Percentiles rank a stretch among this genome's conserved stretches.
These are phyloP conservation scores for Saccharum spontaneum DNA, from an alignment of 176 grass and related monocot species.

Conservation along the genomic window DNA sequence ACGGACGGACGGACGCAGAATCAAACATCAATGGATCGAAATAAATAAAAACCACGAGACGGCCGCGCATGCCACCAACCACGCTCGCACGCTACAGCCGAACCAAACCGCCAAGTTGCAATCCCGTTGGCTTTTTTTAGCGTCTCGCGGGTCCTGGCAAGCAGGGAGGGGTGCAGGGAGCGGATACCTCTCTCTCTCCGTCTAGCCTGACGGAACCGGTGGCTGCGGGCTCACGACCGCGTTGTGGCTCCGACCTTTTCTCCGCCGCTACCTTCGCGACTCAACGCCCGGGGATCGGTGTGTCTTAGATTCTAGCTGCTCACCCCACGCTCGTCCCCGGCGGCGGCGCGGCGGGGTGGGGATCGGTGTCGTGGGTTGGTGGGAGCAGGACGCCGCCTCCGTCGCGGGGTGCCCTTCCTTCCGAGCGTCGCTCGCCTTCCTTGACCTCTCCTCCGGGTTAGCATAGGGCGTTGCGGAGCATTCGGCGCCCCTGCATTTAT, in stretches of 20 bases:
- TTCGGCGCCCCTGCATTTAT: slow-evolving; percentile 45
- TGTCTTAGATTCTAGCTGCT: slow-evolving; percentile 2
- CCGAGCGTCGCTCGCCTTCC: slow-evolving; percentile 29
- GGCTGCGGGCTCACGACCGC: background rate
- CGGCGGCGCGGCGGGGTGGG: background rate
- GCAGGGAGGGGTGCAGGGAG: background rate
- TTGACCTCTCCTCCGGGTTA: slow-evolving; percentile 29
- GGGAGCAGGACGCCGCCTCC: slow-evolving; percentile 28
- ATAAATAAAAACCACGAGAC: slow-evolving; percentile 30
- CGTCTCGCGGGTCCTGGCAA: slow-evolving; percentile 17
- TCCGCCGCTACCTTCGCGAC: slow-evolving; percentile 5
- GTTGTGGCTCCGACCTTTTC: background rate
- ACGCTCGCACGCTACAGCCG: slow-evolving; percentile 10
- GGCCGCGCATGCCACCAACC: slow-evolving; percentile 10
- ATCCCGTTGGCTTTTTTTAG: slow-evolving; percentile 18
- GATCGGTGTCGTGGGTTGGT: slow-evolving; percentile 5
- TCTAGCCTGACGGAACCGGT: slow-evolving; percentile 31
- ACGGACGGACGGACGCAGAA: slow-evolving; percentile 22
- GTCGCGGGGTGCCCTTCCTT: slow-evolving; percentile 9
- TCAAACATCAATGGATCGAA: slow-evolving; percentile 27
- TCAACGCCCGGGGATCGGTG: background rate
- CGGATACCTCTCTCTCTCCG: slow-evolving; percentile 40
- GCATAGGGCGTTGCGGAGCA: slow-evolving; percentile 31
- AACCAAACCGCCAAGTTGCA: slow-evolving; percentile 26
- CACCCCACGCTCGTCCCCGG: background rate